These are phyloP conservation scores for Vitellaria paradoxa DNA, from an alignment of 179 eudicot genomes.

Conservation along the genomic window DNA sequence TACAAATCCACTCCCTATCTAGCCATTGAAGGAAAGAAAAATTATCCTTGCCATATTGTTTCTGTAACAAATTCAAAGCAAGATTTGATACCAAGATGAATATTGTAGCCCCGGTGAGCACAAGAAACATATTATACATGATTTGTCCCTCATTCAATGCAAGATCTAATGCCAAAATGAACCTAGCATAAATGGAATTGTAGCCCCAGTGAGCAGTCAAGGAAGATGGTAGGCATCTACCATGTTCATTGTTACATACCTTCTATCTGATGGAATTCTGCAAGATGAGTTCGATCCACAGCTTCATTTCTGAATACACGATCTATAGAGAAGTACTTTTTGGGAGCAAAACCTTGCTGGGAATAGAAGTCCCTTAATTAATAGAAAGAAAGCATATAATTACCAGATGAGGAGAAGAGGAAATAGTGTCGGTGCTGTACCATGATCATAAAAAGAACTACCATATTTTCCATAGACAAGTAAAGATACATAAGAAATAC, in stretches of 20 bases:
- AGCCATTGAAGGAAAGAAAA: neutral
- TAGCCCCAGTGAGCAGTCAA: neutral
- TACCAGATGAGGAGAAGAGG: too few relatives aligned
- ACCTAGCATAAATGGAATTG: neutral
- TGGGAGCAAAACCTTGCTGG: conserved; percentile 74
- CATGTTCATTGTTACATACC: conserved; percentile 34
- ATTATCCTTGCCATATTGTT: too few relatives aligned
- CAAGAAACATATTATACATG: neutral
- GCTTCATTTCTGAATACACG: conserved; percentile 99
- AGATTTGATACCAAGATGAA: too few relatives aligned
- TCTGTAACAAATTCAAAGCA: too few relatives aligned
- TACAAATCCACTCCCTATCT: neutral
- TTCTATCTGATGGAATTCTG: conserved; percentile 98
- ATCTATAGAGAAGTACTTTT: conserved; percentile 82
- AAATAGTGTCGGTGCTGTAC: too few relatives aligned
- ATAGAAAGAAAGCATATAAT: neutral
- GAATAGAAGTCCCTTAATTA: neutral
- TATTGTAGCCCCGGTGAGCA: too few relatives aligned
- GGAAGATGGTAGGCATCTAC: too few relatives aligned
- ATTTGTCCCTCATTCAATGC: neutral
- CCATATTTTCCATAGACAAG: too few relatives aligned
- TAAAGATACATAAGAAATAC: too few relatives aligned
- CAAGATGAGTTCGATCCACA: conserved; percentile 94
- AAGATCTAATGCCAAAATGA: neutral
- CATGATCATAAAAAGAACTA: too few relatives aligned